phyloP scores from a whole-genome alignment of 306 rosid genomes.

The Oemleria cerasiformis region DNA sequence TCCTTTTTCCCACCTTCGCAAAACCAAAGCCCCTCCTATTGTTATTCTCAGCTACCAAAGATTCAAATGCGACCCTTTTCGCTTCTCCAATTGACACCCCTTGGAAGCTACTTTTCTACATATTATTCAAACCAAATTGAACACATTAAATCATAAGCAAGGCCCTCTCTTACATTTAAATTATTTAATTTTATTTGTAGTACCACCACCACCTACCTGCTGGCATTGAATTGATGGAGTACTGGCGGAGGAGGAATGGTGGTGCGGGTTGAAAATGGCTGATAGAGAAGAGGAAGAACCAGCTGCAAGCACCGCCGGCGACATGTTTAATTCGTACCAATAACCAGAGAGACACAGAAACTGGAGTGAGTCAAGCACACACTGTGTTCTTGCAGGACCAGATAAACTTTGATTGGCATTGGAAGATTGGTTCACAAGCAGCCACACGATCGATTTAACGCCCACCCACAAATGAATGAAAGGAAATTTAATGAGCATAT shows the following conservation, averaged over 20 bases:
- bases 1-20: conserved; percentile 37
- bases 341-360: conserved; percentile 5
- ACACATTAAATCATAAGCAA: no score
- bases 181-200: no score
- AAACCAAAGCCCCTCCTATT: conserved; percentile 22
- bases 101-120: conserved; percentile 66
- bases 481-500: no score
- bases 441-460: conserved; percentile 32
- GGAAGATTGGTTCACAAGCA: conserved; percentile 24
- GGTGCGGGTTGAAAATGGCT: conserved; percentile 47
- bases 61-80: conserved; percentile 46
- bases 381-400: background rate
- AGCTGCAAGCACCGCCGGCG: conserved; percentile 56
- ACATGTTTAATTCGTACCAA: conserved; percentile 36
- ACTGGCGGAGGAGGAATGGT: conserved; percentile 31
- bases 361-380: background rate
- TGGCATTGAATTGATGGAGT: conserved; percentile 36
- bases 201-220: conserved; percentile 40
- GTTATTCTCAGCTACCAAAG: conserved; percentile 30
- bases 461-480: background rate
- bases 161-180: no score
- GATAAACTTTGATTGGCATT: conserved; percentile 40
- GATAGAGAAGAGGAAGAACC: conserved; percentile 34
- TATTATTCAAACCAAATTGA: background rate
- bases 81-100: conserved; percentile 75